These are phyloP conservation scores for Podaxis sp. DNA, from an alignment of 768 basidiomycete species.

Conservation along the genomic window DNA sequence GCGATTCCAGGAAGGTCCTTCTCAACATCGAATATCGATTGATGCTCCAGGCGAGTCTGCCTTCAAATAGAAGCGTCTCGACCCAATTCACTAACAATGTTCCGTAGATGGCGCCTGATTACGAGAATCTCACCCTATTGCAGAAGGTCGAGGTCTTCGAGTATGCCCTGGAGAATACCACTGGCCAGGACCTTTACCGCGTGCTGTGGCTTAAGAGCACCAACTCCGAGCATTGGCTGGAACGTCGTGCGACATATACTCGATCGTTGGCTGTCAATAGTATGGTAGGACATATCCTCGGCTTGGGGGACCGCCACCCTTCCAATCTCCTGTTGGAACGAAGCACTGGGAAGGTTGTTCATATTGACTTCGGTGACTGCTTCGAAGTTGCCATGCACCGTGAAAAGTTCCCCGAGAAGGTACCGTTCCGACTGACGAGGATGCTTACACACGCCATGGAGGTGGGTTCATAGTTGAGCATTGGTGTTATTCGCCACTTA, in stretches of 20 bases:
- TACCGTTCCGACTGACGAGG: conserved; percentile 95
- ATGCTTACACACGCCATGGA: conserved; percentile 99
- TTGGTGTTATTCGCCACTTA: conserved; percentile 15
- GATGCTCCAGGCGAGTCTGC: conserved; percentile 83
- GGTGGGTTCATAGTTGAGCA: conserved; percentile 41
- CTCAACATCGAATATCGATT: conserved; percentile 98
- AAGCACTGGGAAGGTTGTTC: conserved; percentile 91
- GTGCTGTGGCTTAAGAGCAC: conserved; percentile 95
- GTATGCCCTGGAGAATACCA: conserved; percentile 97
- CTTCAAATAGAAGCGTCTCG: background rate
- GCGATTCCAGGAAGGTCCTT: conserved; percentile 93
- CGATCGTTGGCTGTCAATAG: conserved; percentile 94
- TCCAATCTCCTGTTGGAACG: conserved; percentile 93
- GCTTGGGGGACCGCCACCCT: conserved; percentile 96
- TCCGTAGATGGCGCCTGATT: conserved; percentile 96
- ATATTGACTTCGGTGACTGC: conserved; percentile 97
- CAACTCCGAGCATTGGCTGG: conserved; percentile 98
- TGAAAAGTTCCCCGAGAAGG: conserved; percentile 98
- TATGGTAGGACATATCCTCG: conserved; percentile 98
- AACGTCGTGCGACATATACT: conserved; percentile 93
- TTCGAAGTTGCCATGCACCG: conserved; percentile 98
- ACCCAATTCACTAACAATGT: conserved; percentile 7
- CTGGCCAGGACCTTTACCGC: conserved; percentile 95
- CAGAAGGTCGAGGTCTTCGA: conserved; percentile 99
- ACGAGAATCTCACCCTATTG: conserved; percentile 88